phyloP scores from a whole-genome alignment of 2,329 filamentous ascomycete genomes.

The Ophiostoma angusticollis region DNA sequence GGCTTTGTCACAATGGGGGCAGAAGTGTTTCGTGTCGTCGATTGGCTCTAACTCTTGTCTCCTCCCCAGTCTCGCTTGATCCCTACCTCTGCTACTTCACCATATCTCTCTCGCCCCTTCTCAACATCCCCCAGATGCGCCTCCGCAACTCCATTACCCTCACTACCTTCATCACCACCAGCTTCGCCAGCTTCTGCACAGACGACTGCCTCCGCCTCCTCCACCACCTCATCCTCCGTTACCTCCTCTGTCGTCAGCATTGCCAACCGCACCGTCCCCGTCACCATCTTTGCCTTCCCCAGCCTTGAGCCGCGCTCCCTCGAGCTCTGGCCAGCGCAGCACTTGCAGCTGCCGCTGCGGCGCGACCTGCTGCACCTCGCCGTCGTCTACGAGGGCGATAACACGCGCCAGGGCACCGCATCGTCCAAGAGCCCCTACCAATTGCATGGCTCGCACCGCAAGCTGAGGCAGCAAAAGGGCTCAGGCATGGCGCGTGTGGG shows the following conservation, averaged over 20 bases:
- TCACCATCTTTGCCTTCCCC: constrained; percentile 86
- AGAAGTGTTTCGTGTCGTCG: no score
- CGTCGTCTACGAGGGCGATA: constrained; percentile 84
- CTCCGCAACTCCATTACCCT: background rate
- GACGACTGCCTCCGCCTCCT: background rate
- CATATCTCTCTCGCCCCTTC: background rate
- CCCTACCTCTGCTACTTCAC: background rate
- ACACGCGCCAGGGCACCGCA: constrained; percentile 75
- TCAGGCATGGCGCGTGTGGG: constrained; percentile 68
- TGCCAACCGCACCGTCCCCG: constrained; percentile 58
- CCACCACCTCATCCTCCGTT: background rate
- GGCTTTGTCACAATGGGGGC: no score
- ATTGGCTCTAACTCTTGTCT: no score
- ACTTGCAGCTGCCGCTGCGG: constrained; percentile 76
- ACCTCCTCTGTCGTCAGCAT: constrained; percentile 1
- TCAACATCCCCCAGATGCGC: background rate
- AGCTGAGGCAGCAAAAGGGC: constrained; percentile 80
- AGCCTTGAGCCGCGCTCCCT: constrained; percentile 71
- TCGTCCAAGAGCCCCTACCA: constrained; percentile 70
- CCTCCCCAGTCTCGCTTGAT: background rate
- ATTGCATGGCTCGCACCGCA: constrained; percentile 69
- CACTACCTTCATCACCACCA: background rate
- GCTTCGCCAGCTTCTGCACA: no score
- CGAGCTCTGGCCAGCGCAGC: constrained; percentile 64
- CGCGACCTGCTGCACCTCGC: constrained; percentile 88